phyloP scores from a whole-genome alignment of 495 filamentous ascomycete genomes.

The Jackrogersella multiformis region DNA sequence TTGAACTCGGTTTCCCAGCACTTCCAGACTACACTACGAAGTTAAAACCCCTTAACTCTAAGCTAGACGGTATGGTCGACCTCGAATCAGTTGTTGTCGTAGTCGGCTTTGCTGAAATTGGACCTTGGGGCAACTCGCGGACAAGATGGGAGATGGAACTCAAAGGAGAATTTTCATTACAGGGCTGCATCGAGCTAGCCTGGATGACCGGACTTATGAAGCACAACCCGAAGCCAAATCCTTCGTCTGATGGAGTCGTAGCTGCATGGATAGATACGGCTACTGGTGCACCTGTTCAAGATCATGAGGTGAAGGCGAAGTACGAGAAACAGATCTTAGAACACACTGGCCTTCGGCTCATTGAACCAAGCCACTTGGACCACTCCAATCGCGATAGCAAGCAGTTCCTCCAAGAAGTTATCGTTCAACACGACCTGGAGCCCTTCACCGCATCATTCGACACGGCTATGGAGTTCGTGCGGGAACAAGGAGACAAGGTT shows the following conservation, averaged over 20 bases:
- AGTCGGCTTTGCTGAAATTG: slow-evolving; percentile 88
- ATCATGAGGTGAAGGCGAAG: slow-evolving; percentile 85
- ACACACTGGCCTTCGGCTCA: slow-evolving; percentile 87
- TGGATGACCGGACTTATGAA: slow-evolving; percentile 96
- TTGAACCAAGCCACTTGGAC: slow-evolving; percentile 87
- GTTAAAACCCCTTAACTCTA: slow-evolving; percentile 81
- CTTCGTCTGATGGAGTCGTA: slow-evolving; percentile 79
- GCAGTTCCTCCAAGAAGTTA: slow-evolving; percentile 94
- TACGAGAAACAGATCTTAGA: slow-evolving; percentile 91
- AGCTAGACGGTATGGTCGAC: slow-evolving; percentile 95
- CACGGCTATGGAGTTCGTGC: slow-evolving; percentile 93
- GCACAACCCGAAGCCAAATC: slow-evolving; percentile 77
- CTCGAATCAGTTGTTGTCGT: slow-evolving; percentile 98
- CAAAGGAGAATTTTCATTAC: slow-evolving; percentile 83
- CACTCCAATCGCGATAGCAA: slow-evolving; percentile 96
- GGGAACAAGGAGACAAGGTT: slow-evolving; percentile 93
- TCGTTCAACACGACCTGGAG: slow-evolving; percentile 93
- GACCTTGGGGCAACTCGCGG: slow-evolving; percentile 89
- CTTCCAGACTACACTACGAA: slow-evolving; percentile 88
- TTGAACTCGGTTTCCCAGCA: slow-evolving; percentile 90
- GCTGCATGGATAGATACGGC: slow-evolving; percentile 87
- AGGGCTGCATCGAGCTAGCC: slow-evolving; percentile 91
- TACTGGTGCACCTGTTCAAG: slow-evolving; percentile 82
- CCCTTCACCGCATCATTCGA: slow-evolving; percentile 96
- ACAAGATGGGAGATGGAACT: slow-evolving; percentile 96